Conservation (phyloP, 2,329 filamentous ascomycete genomes). For the Nothophaeocryptopus gaeumannii region DNA sequence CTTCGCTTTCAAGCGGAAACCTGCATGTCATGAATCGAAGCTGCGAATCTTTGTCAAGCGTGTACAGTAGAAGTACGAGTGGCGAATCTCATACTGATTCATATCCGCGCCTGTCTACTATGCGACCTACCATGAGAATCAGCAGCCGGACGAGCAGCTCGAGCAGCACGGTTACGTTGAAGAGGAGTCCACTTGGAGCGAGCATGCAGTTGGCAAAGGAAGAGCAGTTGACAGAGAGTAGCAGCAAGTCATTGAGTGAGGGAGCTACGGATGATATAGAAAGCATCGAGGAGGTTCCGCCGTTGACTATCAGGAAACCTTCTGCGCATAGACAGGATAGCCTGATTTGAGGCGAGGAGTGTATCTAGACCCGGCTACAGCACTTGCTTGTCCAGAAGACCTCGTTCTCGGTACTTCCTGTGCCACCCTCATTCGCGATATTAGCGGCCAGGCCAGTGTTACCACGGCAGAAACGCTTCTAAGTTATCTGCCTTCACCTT, state of each 20-base stretch:
- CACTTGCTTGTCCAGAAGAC: slow-evolving; percentile 1
- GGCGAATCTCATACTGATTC: slow-evolving; percentile 18
- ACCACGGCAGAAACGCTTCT: no score
- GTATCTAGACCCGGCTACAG: no score
- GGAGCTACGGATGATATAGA: no score
- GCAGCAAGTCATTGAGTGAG: no score
- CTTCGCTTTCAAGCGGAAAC: slow-evolving; percentile 11
- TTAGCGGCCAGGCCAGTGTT: no score
- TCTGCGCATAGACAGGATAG: no score
- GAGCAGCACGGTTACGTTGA: slow-evolving; percentile 17
- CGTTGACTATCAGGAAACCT: no score
- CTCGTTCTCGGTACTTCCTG: slow-evolving; percentile 12
- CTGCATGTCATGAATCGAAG: slow-evolving; percentile 13
- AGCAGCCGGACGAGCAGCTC: slow-evolving; percentile 18
- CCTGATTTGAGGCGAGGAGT: no score
- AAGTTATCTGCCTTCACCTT: no score
- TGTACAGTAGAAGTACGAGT: slow-evolving; percentile 31
- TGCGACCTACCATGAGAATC: neutral
- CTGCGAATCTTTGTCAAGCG: slow-evolving; percentile 27
- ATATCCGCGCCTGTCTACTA: neutral
- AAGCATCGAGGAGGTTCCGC: no score
- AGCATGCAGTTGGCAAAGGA: slow-evolving; percentile 14
- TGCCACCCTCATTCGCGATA: no score
- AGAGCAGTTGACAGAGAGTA: neutral
- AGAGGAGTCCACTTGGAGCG: slow-evolving; percentile 16